Evolutionary conservation across 768 basidiomycete genomes (phyloP).

Genomic region (Trametopsis cervina): DNA sequence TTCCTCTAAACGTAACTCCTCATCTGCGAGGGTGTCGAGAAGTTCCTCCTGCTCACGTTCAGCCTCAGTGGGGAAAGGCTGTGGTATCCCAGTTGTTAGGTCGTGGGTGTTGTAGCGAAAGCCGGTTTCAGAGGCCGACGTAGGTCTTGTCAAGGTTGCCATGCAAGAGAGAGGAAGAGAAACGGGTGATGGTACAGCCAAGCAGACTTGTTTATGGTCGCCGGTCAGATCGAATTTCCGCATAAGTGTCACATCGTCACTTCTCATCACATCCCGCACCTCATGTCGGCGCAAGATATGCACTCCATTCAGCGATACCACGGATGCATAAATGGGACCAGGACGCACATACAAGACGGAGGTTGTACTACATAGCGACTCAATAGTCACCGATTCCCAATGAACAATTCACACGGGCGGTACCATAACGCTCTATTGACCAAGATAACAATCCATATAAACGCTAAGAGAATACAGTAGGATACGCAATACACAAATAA

Average conservation of each 20-base stretch:
- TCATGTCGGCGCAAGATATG: too few relatives aligned
- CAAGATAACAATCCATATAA: neutral
- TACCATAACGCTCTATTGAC: too few relatives aligned
- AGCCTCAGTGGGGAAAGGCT: constrained; percentile 2
- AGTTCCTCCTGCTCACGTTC: constrained; percentile 11
- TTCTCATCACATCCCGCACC: too few relatives aligned
- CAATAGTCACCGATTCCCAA: too few relatives aligned
- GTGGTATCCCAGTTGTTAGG: constrained; percentile 1
- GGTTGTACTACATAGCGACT: too few relatives aligned
- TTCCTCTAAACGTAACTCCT: constrained; percentile 5
- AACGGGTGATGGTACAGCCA: neutral
- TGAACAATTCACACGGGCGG: too few relatives aligned
- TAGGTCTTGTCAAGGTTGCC: constrained; percentile 3
- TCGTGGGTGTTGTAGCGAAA: neutral
- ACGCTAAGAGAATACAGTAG: neutral
- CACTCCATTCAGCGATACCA: too few relatives aligned
- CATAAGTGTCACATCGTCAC: too few relatives aligned
- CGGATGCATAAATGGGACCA: too few relatives aligned
- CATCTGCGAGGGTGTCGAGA: neutral
- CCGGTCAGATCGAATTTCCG: too few relatives aligned
- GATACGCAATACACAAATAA: neutral
- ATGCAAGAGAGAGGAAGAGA: constrained; percentile 4
- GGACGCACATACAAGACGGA: too few relatives aligned
- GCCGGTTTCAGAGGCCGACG: neutral
- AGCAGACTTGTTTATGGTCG: too few relatives aligned